These are phyloP conservation scores for Eugenia klotzschiana DNA, from an alignment of 441 rosid species.

Conservation along the genomic window DNA sequence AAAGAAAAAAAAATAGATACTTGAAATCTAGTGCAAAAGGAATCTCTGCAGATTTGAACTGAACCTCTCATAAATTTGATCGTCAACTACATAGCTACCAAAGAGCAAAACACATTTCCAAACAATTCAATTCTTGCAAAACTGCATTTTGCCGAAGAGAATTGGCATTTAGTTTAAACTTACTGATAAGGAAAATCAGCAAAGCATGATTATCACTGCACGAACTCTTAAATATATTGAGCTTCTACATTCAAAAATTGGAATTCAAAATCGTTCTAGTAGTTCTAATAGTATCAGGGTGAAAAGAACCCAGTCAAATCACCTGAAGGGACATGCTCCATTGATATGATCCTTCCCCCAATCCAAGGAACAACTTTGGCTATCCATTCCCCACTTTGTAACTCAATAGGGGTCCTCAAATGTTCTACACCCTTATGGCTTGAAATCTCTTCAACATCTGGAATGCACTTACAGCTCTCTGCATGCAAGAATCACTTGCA, in stretches of 20 bases:
- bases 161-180: neutral
- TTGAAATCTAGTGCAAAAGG: neutral
- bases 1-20: neutral
- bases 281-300: neutral
- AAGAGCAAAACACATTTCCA: neutral
- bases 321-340: constrained; percentile 90
- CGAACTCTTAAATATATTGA: neutral
- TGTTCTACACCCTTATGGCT: constrained; percentile 60
- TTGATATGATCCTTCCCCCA: constrained; percentile 88
- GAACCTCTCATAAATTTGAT: neutral
- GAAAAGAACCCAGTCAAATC: neutral
- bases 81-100: neutral
- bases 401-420: constrained; percentile 44
- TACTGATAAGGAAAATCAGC: neutral
- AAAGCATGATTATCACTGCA: neutral
- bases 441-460: constrained; percentile 39
- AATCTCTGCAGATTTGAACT: neutral
- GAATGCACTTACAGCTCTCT: constrained; percentile 51
- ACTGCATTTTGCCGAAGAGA: neutral
- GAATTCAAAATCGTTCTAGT: neutral
- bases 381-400: constrained; percentile 63
- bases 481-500: constrained; percentile 12
- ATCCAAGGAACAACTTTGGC: constrained; percentile 80
- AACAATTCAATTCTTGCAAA: neutral
- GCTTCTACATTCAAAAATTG: neutral